Conservation (phyloP, 2,329 filamentous ascomycete genomes). For the Aciculosporium take region DNA sequence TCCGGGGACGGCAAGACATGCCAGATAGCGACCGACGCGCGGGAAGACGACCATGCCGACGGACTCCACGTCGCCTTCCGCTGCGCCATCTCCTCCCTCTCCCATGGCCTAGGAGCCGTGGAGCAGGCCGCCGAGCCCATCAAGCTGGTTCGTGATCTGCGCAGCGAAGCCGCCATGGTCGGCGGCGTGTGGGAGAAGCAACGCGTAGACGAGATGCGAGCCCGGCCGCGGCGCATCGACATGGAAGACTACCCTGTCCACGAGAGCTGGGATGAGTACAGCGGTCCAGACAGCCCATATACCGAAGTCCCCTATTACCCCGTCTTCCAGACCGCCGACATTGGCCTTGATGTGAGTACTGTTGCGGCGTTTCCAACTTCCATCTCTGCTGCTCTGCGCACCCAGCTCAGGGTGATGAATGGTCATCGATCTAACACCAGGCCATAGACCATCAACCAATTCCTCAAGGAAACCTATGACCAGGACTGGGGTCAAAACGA, state of each 20-base stretch:
- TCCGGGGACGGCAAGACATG: background rate
- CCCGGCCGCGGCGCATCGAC: background rate
- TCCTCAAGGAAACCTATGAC: background rate
- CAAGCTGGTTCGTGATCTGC: background rate
- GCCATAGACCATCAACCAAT: background rate
- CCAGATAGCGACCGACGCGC: background rate
- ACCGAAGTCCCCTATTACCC: background rate
- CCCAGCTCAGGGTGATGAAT: background rate
- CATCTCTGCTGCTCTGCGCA: no score
- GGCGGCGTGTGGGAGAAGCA: conserved; percentile 1
- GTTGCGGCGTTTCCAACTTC: background rate
- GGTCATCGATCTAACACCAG: background rate
- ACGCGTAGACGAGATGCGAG: background rate
- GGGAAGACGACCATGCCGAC: background rate
- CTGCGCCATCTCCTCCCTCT: background rate
- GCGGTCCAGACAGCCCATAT: background rate
- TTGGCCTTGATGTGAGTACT: background rate
- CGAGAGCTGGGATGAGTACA: background rate
- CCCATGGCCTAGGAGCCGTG: background rate
- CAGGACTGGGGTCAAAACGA: conserved; percentile 1
- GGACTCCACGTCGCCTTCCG: background rate
- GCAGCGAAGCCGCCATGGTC: background rate
- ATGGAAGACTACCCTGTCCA: background rate
- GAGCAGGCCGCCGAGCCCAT: background rate
- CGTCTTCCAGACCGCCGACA: background rate